Conservation (phyloP, 148 eudicot genomes). For the Chenopodium album region DNA sequence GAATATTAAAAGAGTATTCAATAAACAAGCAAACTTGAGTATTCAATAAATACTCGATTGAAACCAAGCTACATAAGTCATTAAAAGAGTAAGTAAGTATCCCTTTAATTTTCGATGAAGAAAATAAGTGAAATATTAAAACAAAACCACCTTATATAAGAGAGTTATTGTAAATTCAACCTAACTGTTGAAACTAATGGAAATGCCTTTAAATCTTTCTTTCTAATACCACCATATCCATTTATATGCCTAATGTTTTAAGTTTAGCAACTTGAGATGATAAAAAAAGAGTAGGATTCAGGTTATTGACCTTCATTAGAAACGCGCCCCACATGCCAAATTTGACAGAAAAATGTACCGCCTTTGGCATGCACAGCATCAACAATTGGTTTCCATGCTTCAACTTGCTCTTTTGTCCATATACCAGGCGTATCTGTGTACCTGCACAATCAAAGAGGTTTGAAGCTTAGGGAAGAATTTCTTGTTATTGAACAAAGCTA, state of each 20-base stretch:
- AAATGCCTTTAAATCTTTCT: no score
- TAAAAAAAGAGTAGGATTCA: background rate
- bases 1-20: no score
- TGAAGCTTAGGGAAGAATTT: background rate
- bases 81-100: no score
- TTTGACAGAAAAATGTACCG: slow-evolving; percentile 45
- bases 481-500: background rate
- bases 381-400: slow-evolving; percentile 64
- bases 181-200: no score
- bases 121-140: no score
- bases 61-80: no score
- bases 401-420: slow-evolving; percentile 60
- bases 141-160: no score
- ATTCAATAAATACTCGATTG: no score
- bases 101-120: no score
- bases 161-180: no score
- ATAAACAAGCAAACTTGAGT: no score
- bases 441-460: slow-evolving; percentile 17
- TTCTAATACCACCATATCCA: no score
- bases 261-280: background rate
- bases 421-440: slow-evolving; percentile 44
- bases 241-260: background rate
- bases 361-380: slow-evolving; percentile 61
- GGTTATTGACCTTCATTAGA: slow-evolving; percentile 35
- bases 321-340: slow-evolving; percentile 53